phyloP scores from a whole-genome alignment of 2,329 filamentous ascomycete genomes.

The Aspergillus ochraceoroseus region DNA sequence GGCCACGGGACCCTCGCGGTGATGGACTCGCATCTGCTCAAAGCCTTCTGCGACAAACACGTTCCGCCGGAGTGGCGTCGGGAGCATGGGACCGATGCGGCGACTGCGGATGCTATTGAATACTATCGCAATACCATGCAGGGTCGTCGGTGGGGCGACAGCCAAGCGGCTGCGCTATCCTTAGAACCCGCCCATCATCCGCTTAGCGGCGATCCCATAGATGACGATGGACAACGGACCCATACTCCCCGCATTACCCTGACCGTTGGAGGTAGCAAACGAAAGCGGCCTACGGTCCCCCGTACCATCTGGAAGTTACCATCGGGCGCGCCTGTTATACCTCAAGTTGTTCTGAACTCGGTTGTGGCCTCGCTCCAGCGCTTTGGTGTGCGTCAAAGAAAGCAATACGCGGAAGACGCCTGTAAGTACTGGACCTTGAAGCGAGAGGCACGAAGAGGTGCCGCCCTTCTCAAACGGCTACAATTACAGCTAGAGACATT shows the following conservation, averaged over 20 bases:
- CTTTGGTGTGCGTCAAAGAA: constrained; percentile 79
- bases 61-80: constrained; percentile 82
- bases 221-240: constrained; percentile 40
- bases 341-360: constrained; percentile 76
- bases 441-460: constrained; percentile 83
- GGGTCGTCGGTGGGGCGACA: constrained; percentile 86
- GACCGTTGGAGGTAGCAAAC: constrained; percentile 54
- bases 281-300: constrained; percentile 49
- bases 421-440: constrained; percentile 99
- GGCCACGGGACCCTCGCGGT: constrained; percentile 72
- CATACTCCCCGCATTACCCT: constrained; percentile 50
- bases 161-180: constrained; percentile 73
- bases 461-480: constrained; percentile 83
- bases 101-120: constrained; percentile 75
- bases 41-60: constrained; percentile 94
- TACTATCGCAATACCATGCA: constrained; percentile 90
- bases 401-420: constrained; percentile 86
- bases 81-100: constrained; percentile 75
- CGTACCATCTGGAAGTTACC: constrained; percentile 86
- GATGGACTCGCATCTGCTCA: constrained; percentile 75
- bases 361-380: constrained; percentile 78
- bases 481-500: constrained; percentile 95
- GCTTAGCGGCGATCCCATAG: constrained; percentile 50
- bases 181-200: constrained; percentile 70
- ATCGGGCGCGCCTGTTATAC: constrained; percentile 90